These are phyloP conservation scores for Effrenium voratum DNA, from an alignment of 73 alveolate genomes.

Conservation along the genomic window DNA sequence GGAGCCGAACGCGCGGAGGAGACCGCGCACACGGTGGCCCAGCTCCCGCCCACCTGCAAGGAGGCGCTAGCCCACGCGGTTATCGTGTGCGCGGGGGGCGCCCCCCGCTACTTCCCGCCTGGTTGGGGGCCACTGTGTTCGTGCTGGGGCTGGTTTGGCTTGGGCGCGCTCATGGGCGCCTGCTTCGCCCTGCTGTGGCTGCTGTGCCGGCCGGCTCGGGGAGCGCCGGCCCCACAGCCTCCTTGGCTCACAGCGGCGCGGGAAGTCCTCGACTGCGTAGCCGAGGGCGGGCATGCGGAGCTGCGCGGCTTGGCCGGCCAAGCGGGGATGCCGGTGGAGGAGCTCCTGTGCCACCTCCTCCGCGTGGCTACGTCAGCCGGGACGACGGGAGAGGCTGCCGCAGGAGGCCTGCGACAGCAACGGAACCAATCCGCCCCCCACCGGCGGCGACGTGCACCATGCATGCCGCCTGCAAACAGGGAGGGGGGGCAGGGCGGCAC, in stretches of 20 bases:
- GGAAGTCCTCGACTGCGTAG: not conserved
- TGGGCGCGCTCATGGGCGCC: not conserved
- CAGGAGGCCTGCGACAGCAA: too few relatives aligned
- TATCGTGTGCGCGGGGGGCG: not conserved
- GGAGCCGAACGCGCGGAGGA: not conserved
- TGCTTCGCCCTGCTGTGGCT: not conserved
- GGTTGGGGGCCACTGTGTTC: not conserved
- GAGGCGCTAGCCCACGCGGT: not conserved
- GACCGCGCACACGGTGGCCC: not conserved
- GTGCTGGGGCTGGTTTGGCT: not conserved
- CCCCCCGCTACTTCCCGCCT: slow-evolving; percentile 3
- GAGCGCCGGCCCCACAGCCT: not conserved
- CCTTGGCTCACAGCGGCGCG: not conserved
- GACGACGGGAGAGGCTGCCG: too few relatives aligned
- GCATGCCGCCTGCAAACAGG: too few relatives aligned
- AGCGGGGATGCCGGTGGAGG: not conserved
- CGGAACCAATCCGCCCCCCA: too few relatives aligned
- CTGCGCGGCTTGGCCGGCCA: not conserved
- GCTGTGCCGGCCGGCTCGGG: not conserved
- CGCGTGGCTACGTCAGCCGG: too few relatives aligned
- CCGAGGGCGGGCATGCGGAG: not conserved
- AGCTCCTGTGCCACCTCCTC: not conserved
- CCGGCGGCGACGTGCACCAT: too few relatives aligned
- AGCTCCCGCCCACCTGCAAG: not conserved
- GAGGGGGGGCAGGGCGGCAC: too few relatives aligned